A percentile compares a stretch with the other conserved stretches of the same genome.
phyloP scores from a whole-genome alignment of 345 rosid genomes.

The Populus nigra region DNA sequence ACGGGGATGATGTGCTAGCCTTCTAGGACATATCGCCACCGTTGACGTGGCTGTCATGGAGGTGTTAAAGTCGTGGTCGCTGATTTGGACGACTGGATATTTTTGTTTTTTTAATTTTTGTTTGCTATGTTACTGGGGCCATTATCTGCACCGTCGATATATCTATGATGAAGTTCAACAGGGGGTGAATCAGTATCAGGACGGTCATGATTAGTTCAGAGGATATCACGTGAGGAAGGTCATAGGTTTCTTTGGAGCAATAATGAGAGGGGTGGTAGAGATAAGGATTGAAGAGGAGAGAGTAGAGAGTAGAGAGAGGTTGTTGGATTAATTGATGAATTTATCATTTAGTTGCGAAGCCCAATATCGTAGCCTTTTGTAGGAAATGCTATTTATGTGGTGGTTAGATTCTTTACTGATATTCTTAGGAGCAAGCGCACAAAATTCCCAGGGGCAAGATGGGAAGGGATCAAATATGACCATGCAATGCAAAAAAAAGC shows the following conservation, averaged over 20 bases:
- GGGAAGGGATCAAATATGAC: too few relatives aligned
- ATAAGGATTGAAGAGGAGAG: not conserved
- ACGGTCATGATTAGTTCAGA: constrained; percentile 12
- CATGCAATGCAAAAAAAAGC: not conserved
- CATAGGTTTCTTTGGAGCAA: constrained; percentile 3
- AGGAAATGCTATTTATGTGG: not conserved
- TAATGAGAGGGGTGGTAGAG: constrained; percentile 14
- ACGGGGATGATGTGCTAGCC: not conserved
- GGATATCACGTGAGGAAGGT: constrained; percentile 11
- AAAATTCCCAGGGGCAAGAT: not conserved
- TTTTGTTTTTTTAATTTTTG: not conserved
- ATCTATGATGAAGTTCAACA: too few relatives aligned
- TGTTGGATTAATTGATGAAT: not conserved
- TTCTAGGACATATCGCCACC: not conserved
- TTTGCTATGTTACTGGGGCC: too few relatives aligned
- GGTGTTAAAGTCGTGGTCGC: not conserved
- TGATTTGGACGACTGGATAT: not conserved
- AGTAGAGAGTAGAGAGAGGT: too few relatives aligned
- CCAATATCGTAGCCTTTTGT: not conserved
- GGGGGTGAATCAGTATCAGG: not conserved
- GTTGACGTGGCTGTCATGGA: not conserved
- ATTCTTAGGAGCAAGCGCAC: not conserved
- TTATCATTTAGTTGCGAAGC: not conserved
- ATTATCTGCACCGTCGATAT: not conserved
- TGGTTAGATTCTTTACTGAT: not conserved